Evolutionary conservation across 2,329 filamentous ascomycete species (phyloP).

Genomic region (Aspergillus sp.): DNA sequence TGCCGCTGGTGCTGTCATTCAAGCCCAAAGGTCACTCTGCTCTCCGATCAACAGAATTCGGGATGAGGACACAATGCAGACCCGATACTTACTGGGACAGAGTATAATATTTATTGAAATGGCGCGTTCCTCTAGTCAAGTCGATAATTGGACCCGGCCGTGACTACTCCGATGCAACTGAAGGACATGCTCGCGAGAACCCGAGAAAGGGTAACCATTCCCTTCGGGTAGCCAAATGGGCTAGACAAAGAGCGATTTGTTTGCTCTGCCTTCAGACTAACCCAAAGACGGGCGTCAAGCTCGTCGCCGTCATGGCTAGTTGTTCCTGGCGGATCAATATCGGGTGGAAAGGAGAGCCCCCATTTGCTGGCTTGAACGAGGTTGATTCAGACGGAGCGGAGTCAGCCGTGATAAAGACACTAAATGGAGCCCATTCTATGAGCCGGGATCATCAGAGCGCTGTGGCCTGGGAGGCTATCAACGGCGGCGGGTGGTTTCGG

Average conservation of each 20-base stretch:
- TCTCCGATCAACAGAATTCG: too few relatives aligned
- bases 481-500: conserved; percentile 11
- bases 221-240: neutral
- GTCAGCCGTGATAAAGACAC: conserved; percentile 5
- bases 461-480: conserved; percentile 3
- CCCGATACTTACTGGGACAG: neutral
- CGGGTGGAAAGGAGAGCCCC: neutral
- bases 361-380: neutral
- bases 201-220: neutral
- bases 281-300: neutral
- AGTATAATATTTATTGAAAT: neutral
- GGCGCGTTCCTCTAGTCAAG: neutral
- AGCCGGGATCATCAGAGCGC: neutral
- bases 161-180: conserved; percentile 6
- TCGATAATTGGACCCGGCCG: conserved; percentile 1
- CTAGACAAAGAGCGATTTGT: neutral
- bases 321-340: conserved; percentile 4
- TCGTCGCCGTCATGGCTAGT: neutral
- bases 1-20: neutral
- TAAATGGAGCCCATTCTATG: neutral
- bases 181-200: neutral
- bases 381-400: conserved; percentile 10
- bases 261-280: neutral
- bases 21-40: neutral
- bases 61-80: neutral